Percentiles rank a stretch among this genome's conserved stretches.
phyloP scores from a whole-genome alignment of 805 yeast genomes.

The Lipomyces yamanashiensis region DNA sequence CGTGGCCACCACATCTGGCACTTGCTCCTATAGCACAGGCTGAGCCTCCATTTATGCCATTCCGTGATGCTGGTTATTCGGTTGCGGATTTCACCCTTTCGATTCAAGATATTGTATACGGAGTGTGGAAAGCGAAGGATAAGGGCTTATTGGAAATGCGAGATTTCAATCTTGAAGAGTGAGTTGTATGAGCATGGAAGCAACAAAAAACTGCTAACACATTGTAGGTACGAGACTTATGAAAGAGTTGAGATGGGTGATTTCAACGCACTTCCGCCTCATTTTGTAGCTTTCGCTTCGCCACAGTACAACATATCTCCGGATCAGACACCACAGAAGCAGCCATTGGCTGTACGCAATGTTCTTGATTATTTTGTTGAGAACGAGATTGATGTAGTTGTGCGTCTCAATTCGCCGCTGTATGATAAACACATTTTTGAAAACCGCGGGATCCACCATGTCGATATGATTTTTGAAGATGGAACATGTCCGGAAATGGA shows the following conservation, averaged over 20 bases:
- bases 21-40: constrained; percentile 90
- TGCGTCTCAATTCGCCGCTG: constrained; percentile 87
- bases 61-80: constrained; percentile 97
- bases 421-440: constrained; percentile 86
- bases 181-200: constrained; percentile 42
- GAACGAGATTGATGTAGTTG: constrained; percentile 83
- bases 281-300: constrained; percentile 96
- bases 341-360: constrained; percentile 57
- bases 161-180: constrained; percentile 85
- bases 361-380: constrained; percentile 77
- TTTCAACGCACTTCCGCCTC: constrained; percentile 86
- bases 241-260: constrained; percentile 98
- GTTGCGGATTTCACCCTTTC: constrained; percentile 92
- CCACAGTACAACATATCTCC: constrained; percentile 58
- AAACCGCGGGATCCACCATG: constrained; percentile 79
- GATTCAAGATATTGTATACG: constrained; percentile 93
- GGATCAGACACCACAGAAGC: constrained; percentile 39
- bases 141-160: constrained; percentile 85
- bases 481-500: constrained; percentile 98
- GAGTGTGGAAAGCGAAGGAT: constrained; percentile 97
- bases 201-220: neutral
- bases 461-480: constrained; percentile 96
- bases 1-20: constrained; percentile 98
- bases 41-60: constrained; percentile 91
- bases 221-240: constrained; percentile 62